A percentile compares a stretch with the other conserved stretches of the same genome.
Evolutionary conservation across 306 rosid species (phyloP).

Genomic region (Ochetophila trinervis): DNA sequence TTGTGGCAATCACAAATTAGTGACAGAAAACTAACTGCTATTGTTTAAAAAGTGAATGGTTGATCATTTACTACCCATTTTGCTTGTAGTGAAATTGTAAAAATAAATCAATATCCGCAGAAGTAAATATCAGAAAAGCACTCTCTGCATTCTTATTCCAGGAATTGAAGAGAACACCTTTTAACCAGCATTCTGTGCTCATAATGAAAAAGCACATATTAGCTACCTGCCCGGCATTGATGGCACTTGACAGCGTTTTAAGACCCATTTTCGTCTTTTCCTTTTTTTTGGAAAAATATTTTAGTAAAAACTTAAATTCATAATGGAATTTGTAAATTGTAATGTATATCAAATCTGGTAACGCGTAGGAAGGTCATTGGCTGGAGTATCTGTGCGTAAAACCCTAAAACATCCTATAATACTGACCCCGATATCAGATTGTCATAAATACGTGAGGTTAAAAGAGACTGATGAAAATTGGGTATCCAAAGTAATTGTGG

Average conservation of each 20-base stretch:
- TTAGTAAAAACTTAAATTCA: neutral
- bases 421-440: neutral
- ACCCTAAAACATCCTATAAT: neutral
- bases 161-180: conserved; percentile 9
- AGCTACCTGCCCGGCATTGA: conserved; percentile 3
- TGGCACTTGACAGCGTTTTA: conserved; percentile 7
- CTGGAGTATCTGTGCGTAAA: neutral
- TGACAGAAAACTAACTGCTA: neutral
- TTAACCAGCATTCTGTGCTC: conserved; percentile 10
- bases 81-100: neutral
- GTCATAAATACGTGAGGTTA: conserved; percentile 4
- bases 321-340: neutral
- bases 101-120: neutral
- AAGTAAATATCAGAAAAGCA: neutral
- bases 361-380: neutral
- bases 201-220: neutral
- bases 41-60: neutral
- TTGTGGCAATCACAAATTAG: conserved; percentile 5
- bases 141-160: neutral
- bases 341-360: neutral
- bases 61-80: neutral
- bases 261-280: neutral
- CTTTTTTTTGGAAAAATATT: neutral
- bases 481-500: conserved; percentile 20
- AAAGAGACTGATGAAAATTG: neutral